Conservation (phyloP, 202 grass and related monocot genomes). For the Digitaria exilis region DNA sequence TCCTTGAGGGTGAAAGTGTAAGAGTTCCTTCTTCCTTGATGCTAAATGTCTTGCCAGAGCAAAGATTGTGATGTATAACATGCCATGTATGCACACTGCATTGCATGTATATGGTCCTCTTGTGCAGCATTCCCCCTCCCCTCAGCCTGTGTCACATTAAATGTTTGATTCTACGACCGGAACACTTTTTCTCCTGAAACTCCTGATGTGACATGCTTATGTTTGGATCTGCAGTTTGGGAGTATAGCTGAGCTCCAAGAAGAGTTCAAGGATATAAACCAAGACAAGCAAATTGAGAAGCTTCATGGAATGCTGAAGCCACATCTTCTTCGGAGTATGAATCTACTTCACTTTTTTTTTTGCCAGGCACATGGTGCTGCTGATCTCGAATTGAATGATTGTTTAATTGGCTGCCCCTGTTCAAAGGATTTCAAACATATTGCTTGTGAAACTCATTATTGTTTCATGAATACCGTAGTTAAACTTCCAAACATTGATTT, state of each 20-base stretch:
- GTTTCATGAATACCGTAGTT: slow-evolving; percentile 11
- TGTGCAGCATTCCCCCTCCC: not conserved
- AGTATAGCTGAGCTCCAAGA: slow-evolving; percentile 95
- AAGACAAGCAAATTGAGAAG: slow-evolving; percentile 95
- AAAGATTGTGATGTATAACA: not conserved
- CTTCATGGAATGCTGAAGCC: slow-evolving; percentile 96
- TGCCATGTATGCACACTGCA: slow-evolving; percentile 1
- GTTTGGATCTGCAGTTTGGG: slow-evolving; percentile 97
- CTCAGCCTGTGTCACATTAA: not conserved
- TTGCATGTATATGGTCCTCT: not conserved
- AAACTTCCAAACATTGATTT: slow-evolving; percentile 9
- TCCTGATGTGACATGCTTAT: slow-evolving; percentile 17
- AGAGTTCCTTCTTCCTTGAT: slow-evolving; percentile 41
- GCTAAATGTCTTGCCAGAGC: slow-evolving; percentile 18
- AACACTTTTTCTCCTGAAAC: not conserved
- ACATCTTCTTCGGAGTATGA: slow-evolving; percentile 92
- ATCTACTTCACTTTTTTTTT: slow-evolving; percentile 42
- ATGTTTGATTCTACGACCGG: slow-evolving; percentile 12
- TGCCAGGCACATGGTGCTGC: slow-evolving; percentile 9
- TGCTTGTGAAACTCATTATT: not conserved
- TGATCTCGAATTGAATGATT: slow-evolving; percentile 40
- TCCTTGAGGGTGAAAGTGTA: slow-evolving; percentile 98
- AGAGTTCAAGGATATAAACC: slow-evolving; percentile 98
- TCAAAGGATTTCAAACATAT: slow-evolving; percentile 4
- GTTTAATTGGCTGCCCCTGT: slow-evolving; percentile 8